phyloP scores from a whole-genome alignment of 2,329 filamentous ascomycete species.

The Epicoccum sorghinum region DNA sequence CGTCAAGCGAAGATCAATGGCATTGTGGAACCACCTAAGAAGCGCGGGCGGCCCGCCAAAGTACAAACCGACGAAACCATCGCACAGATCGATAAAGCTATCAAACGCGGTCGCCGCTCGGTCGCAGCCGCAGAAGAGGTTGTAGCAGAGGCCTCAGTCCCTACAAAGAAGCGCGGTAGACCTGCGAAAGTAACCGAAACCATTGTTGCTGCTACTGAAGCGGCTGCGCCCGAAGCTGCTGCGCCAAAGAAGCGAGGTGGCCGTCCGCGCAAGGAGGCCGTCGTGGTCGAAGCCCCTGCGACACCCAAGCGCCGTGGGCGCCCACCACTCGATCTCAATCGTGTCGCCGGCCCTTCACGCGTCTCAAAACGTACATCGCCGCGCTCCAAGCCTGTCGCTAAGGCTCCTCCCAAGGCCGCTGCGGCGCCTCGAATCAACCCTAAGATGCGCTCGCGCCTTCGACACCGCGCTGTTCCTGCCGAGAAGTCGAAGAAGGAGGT shows the following conservation, averaged over 20 bases:
- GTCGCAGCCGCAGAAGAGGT: slow-evolving; percentile 8
- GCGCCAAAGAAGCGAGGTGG: slow-evolving; percentile 23
- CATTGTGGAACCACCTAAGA: slow-evolving; percentile 22
- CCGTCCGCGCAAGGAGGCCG: slow-evolving; percentile 21
- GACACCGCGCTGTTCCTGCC: slow-evolving; percentile 24
- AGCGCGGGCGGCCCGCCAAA: slow-evolving; percentile 31
- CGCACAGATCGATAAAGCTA: slow-evolving; percentile 12
- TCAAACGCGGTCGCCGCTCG: slow-evolving; percentile 24
- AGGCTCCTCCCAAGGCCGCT: slow-evolving; percentile 1
- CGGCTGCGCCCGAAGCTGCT: slow-evolving; percentile 1
- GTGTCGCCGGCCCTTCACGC: slow-evolving; percentile 29
- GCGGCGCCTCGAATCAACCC: slow-evolving; percentile 24
- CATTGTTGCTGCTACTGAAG: not conserved
- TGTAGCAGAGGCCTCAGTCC: slow-evolving; percentile 3
- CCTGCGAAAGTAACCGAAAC: slow-evolving; percentile 6
- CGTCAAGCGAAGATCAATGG: slow-evolving; percentile 20
- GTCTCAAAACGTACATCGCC: slow-evolving; percentile 27
- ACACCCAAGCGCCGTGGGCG: slow-evolving; percentile 21
- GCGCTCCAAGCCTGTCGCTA: slow-evolving; percentile 12
- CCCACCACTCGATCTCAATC: slow-evolving; percentile 19
- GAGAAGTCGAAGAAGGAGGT: slow-evolving; percentile 14
- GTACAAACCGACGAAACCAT: slow-evolving; percentile 10
- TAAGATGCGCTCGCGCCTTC: slow-evolving; percentile 28
- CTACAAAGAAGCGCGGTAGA: slow-evolving; percentile 20
- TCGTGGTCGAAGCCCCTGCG: not conserved